Evolutionary conservation across 2,329 filamentous ascomycete genomes (phyloP).

Genomic region (Penicillium sp.): DNA sequence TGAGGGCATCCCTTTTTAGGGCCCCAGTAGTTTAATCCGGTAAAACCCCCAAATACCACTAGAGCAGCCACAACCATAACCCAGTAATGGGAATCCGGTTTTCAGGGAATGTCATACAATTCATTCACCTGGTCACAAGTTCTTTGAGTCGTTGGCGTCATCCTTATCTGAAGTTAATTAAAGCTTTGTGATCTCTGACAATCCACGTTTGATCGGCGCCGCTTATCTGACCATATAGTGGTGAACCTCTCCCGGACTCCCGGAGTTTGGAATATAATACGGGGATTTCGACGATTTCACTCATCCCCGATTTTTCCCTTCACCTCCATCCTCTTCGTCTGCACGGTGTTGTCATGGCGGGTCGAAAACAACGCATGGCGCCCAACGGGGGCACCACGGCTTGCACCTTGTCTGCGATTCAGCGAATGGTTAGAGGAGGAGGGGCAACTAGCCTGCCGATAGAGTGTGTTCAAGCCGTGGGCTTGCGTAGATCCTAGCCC

Average conservation of each 20-base stretch:
- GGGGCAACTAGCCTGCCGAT: background rate
- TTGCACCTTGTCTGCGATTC: background rate
- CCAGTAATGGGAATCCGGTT: background rate
- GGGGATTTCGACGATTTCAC: background rate
- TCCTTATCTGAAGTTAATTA: background rate
- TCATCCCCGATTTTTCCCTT: background rate
- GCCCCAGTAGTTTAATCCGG: background rate
- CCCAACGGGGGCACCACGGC: background rate
- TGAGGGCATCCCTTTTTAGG: background rate
- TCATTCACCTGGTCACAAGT: background rate
- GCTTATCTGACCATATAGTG: background rate
- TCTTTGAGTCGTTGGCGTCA: background rate
- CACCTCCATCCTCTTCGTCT: background rate
- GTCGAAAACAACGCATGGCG: background rate
- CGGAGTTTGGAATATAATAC: background rate
- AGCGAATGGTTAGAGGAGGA: background rate
- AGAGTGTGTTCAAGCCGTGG: background rate
- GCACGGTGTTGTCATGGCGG: background rate
- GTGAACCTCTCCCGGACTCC: background rate
- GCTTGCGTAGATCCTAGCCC: background rate
- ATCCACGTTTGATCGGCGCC: background rate
- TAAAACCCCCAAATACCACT: background rate
- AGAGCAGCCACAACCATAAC: background rate
- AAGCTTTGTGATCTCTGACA: background rate
- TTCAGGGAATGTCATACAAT: background rate